phyloP scores from a whole-genome alignment of 2,329 filamentous ascomycete genomes.

The Botrytis cinerea region DNA sequence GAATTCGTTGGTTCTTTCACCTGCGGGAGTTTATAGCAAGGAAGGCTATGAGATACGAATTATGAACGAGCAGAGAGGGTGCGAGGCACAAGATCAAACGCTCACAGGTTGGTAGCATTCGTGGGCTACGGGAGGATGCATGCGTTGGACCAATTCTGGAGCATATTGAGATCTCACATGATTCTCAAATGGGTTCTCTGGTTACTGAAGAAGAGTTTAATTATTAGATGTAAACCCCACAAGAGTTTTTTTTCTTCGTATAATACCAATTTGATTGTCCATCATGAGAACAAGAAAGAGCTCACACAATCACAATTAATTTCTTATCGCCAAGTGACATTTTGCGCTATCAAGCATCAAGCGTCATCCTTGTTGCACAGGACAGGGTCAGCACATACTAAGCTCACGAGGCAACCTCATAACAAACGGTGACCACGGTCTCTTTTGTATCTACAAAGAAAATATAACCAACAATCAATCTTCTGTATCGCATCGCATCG shows the following conservation, averaged over 20 bases:
- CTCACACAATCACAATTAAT: constrained; percentile 7
- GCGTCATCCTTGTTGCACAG: constrained; percentile 19
- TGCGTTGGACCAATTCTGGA: constrained; percentile 18
- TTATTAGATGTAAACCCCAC: constrained; percentile 15
- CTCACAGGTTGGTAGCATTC: constrained; percentile 25
- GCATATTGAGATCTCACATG: constrained; percentile 24
- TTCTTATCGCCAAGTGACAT: constrained; percentile 21
- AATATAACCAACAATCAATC: constrained; percentile 8
- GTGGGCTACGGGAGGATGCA: constrained; percentile 14
- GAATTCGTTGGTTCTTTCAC: constrained; percentile 29
- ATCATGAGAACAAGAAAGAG: constrained; percentile 2
- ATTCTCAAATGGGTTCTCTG: constrained; percentile 17
- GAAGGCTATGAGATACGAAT: constrained; percentile 30
- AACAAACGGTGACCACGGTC: background rate
- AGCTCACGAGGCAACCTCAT: constrained; percentile 18
- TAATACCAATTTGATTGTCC: constrained; percentile 20
- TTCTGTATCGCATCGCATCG: background rate
- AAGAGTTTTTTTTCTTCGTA: constrained; percentile 9
- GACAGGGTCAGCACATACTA: background rate
- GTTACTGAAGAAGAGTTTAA: constrained; percentile 19
- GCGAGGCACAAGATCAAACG: constrained; percentile 14
- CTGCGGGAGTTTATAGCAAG: constrained; percentile 36
- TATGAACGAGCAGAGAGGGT: constrained; percentile 28
- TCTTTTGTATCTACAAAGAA: constrained; percentile 8
- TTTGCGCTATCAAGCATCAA: constrained; percentile 19